Base-by-base conservation (phyloP, 345 rosid species). In the Eucalyptus viminalis region DNA sequence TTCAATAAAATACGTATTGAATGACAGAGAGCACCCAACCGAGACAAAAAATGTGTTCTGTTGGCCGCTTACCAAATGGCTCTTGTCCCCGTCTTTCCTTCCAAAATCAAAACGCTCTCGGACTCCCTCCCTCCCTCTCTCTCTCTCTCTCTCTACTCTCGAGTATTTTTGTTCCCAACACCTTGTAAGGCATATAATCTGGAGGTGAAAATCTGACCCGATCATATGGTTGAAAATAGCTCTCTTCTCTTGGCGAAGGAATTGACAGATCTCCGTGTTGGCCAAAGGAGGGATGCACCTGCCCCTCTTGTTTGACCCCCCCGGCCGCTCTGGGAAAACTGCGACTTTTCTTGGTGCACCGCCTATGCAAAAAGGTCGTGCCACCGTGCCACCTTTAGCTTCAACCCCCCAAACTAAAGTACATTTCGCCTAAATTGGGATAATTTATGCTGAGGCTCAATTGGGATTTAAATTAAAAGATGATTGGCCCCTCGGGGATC, bases 31-130 rank as follows among this genome's bases (percentile, higher is more conserved):
- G 83, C 83, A 21, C 45, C 47, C 83, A 37, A 72, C 83, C 45
- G 22, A 37, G 83, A 76, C 83, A 49, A 50, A 50, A 50, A 40
- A 86, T 86, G 88, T 53, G 85, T 87, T 87, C 85, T 86, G 87
- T 86, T 89, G 91, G 89, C 92, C 91, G 92, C 92, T 91, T 87
- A 89, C 90, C 94, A 88, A 81, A 65, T 87, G 88, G 80, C 88
- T 87, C 80, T 5, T 34, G 72, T 54, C 88, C 49, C 80, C 51
- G 29, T 45, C 80, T 81, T 87, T 83, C 51, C 58, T 88, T 76
- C 47, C 12, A 76, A 76, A 76, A 76, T 76, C 83, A 76, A 76
- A 76, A 76, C 83, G 47, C 47, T 76, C 83, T 40, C 83, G 24
- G 27, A 21, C 83, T 76, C 47, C 21, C 44, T 91, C 29, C 6